Evolutionary conservation across 176 grass and related monocot species (phyloP).

Genomic region (Triticum monococcum): DNA sequence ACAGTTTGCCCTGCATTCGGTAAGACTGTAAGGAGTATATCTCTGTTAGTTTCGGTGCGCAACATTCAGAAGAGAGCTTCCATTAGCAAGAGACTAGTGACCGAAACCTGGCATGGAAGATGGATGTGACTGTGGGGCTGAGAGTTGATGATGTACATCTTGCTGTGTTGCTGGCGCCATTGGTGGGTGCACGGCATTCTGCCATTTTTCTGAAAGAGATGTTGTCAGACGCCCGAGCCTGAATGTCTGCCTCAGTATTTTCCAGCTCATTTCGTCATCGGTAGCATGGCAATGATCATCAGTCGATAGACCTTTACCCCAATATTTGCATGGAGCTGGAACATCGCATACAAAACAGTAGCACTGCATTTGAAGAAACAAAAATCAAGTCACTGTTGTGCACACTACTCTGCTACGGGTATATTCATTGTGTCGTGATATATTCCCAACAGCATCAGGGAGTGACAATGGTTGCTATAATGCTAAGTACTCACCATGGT

Average conservation of each 20-base stretch:
- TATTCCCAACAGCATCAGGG: background rate
- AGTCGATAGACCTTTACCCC: slow-evolving; percentile 43
- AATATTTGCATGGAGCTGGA: slow-evolving; percentile 79
- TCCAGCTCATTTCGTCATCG: slow-evolving; percentile 67
- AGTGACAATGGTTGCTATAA: no score
- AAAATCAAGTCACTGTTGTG: background rate
- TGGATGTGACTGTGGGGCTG: slow-evolving; percentile 1
- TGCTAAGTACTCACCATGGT: slow-evolving; percentile 51
- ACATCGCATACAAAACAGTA: slow-evolving; percentile 92
- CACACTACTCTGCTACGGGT: no score
- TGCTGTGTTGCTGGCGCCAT: slow-evolving; percentile 10
- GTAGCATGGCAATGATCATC: slow-evolving; percentile 79
- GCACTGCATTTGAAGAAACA: slow-evolving; percentile 69
- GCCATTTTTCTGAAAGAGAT: slow-evolving; percentile 40
- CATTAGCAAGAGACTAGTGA: background rate
- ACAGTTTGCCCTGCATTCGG: background rate
- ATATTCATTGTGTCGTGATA: background rate
- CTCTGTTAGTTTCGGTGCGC: background rate
- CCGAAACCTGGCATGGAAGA: background rate
- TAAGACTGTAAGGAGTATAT: no score
- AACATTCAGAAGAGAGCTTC: background rate
- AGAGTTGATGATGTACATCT: slow-evolving; percentile 11
- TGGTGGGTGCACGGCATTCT: background rate
- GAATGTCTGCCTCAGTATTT: slow-evolving; percentile 45
- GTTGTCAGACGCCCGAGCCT: slow-evolving; percentile 6